Percentiles rank a stretch among this genome's conserved stretches.
These are phyloP conservation scores for Discostella stelligera DNA, from an alignment of 352 stramenopile genomes.

Conservation along the genomic window DNA sequence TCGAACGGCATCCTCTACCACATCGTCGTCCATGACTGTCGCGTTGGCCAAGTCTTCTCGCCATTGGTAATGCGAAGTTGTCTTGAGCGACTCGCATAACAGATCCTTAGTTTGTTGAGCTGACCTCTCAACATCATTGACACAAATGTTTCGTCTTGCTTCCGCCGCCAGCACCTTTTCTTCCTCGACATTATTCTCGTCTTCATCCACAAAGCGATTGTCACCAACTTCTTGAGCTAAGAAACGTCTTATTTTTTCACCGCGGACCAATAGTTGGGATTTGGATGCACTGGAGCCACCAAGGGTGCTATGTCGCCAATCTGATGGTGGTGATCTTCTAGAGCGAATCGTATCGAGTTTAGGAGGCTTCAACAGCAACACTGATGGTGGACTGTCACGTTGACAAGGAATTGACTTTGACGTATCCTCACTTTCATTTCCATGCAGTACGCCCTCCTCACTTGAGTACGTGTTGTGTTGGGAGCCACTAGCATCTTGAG, in stretches of 20 bases:
- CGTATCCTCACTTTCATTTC: neutral
- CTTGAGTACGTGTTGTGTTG: slow-evolving; percentile 4
- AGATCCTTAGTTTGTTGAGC: neutral
- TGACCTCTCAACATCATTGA: neutral
- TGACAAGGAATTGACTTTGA: neutral
- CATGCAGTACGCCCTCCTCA: neutral
- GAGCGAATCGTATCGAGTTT: neutral
- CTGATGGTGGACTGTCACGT: neutral
- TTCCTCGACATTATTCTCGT: neutral
- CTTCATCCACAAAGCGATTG: slow-evolving; percentile 24
- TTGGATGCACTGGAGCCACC: slow-evolving; percentile 23
- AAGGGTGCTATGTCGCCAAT: neutral
- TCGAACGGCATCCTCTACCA: slow-evolving; percentile 28
- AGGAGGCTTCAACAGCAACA: slow-evolving; percentile 2
- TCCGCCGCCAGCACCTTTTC: neutral
- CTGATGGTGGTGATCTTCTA: neutral
- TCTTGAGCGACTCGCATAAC: neutral
- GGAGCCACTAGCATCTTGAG: neutral
- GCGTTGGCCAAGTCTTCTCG: neutral
- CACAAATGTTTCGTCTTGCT: neutral
- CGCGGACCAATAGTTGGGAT: slow-evolving; percentile 43
- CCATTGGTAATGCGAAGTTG: neutral
- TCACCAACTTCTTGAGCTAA: slow-evolving; percentile 43
- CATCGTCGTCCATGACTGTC: slow-evolving; percentile 31
- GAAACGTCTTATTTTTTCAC: slow-evolving; percentile 37